Evolutionary conservation across 805 yeast genomes (phyloP).

Genomic region (Saccharomycopsis fodiens): DNA sequence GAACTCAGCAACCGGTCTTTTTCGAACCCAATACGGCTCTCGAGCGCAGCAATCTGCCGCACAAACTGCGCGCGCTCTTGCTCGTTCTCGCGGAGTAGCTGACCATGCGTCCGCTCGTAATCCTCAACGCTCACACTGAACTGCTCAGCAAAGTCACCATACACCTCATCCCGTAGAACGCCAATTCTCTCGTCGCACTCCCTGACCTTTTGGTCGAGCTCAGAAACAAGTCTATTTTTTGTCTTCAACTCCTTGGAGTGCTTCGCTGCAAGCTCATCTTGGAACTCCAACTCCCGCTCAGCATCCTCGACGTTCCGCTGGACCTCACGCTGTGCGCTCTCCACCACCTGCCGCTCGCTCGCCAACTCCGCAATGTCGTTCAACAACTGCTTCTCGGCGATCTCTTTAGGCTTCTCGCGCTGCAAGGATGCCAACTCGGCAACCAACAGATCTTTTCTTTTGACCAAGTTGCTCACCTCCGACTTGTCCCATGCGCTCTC

Average conservation of each 20-base stretch:
- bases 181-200: conserved; percentile 18
- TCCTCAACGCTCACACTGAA: conserved; percentile 55
- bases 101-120: conserved; percentile 65
- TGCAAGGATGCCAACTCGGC: conserved; percentile 41
- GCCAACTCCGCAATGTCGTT: conserved; percentile 48
- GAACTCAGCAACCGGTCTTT: conserved; percentile 50
- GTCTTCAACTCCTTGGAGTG: conserved; percentile 21
- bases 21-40: conserved; percentile 60
- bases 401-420: conserved; percentile 41
- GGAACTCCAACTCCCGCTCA: conserved; percentile 34
- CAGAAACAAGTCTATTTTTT: conserved; percentile 21
- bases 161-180: conserved; percentile 28
- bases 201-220: conserved; percentile 19
- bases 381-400: conserved; percentile 47
- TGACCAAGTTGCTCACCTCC: conserved; percentile 47
- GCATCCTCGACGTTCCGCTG: conserved; percentile 40
- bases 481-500: conserved; percentile 63
- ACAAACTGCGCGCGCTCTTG: conserved; percentile 55
- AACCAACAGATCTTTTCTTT: conserved; percentile 41
- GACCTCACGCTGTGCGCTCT: conserved; percentile 37
- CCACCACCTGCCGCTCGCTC: conserved; percentile 35
- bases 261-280: conserved; percentile 11
- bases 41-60: conserved; percentile 52
- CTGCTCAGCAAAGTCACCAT: conserved; percentile 44
- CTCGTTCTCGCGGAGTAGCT: conserved; percentile 44